Percentiles rank a stretch among this genome's conserved stretches.
These are phyloP conservation scores for Cladosporium halotolerans DNA, from an alignment of 2,329 filamentous ascomycete species.

Conservation along the genomic window DNA sequence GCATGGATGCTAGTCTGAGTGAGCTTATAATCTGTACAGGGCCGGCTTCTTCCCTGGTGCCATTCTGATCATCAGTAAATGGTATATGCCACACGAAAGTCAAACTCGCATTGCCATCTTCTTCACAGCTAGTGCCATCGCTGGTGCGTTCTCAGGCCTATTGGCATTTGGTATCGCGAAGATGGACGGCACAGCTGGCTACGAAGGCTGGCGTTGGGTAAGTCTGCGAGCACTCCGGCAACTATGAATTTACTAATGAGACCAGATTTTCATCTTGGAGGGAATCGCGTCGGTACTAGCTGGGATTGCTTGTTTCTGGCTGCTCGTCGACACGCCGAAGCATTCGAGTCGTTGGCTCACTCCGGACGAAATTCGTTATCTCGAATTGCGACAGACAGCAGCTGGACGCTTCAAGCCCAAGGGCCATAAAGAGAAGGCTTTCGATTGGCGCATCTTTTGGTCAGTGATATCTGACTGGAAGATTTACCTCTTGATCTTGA, in stretches of 20 bases:
- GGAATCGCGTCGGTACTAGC: slow-evolving; percentile 30
- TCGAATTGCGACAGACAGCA: slow-evolving; percentile 5
- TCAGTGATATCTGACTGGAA: slow-evolving; percentile 45
- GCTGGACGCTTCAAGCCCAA: slow-evolving; percentile 25
- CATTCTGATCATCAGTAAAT: slow-evolving; percentile 22
- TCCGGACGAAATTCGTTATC: slow-evolving; percentile 27
- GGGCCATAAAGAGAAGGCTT: slow-evolving; percentile 34
- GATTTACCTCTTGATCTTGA: slow-evolving; percentile 39
- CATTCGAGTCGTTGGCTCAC: slow-evolving; percentile 51
- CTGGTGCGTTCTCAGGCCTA: slow-evolving; percentile 46
- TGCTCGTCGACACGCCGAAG: slow-evolving; percentile 55
- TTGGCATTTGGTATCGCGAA: slow-evolving; percentile 44
- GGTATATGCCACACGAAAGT: slow-evolving; percentile 30
- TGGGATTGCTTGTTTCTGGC: slow-evolving; percentile 35
- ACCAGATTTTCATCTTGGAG: slow-evolving; percentile 17
- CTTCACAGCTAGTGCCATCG: slow-evolving; percentile 33
- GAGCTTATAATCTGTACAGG: slow-evolving; percentile 32
- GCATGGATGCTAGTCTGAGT: slow-evolving; percentile 39
- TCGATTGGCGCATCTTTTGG: slow-evolving; percentile 32
- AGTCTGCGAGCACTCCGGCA: not conserved
- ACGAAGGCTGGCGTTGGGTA: slow-evolving; percentile 34
- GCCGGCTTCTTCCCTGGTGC: slow-evolving; percentile 53
- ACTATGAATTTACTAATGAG: not conserved
- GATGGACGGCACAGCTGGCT: slow-evolving; percentile 30
- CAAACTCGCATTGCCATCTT: slow-evolving; percentile 26